Evolutionary conservation across 169 alveolate species (phyloP).

Genomic region (Ichthyophthirius multifiliis): DNA sequence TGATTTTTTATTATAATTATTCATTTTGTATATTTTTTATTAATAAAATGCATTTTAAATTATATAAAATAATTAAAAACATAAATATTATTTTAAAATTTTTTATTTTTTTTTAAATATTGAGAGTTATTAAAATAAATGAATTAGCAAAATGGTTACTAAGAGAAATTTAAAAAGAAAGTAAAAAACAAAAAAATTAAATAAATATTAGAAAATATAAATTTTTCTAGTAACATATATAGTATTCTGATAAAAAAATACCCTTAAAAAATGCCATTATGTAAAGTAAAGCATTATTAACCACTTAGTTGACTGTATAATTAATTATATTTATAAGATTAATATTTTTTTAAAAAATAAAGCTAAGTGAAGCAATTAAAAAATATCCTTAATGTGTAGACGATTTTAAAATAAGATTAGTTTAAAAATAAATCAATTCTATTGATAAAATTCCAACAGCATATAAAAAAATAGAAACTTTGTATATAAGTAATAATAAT

Average conservation of each 20-base stretch:
- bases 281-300: conserved; percentile 10
- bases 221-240: too few relatives aligned
- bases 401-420: conserved; percentile 5
- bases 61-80: too few relatives aligned
- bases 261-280: neutral
- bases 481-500: neutral
- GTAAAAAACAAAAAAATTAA: too few relatives aligned
- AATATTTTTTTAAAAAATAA: neutral
- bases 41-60: too few relatives aligned
- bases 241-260: neutral
- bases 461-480: neutral
- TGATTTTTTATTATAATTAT: too few relatives aligned
- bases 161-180: too few relatives aligned
- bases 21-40: too few relatives aligned
- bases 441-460: neutral
- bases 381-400: conserved; percentile 5
- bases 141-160: too few relatives aligned
- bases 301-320: neutral
- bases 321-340: neutral
- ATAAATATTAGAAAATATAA: too few relatives aligned
- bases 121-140: too few relatives aligned
- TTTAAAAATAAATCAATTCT: neutral
- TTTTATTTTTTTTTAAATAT: too few relatives aligned
- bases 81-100: too few relatives aligned
- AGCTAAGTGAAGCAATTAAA: neutral